A percentile compares a stretch with the other conserved stretches of the same genome.
phyloP scores from a whole-genome alignment of 2,329 filamentous ascomycete species.

The Apiospora pterosperma region DNA sequence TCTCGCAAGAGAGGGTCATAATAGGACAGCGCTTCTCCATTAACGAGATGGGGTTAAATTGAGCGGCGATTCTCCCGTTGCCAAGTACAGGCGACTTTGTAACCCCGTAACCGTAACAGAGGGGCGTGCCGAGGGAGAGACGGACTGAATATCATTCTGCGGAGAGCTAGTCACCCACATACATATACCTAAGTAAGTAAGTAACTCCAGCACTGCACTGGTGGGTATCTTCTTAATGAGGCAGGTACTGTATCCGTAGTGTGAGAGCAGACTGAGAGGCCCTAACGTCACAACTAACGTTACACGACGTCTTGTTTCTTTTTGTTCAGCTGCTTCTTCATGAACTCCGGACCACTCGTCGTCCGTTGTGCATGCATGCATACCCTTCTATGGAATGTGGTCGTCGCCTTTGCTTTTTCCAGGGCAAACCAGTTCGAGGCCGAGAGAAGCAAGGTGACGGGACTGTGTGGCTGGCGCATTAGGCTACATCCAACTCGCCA shows the following conservation, averaged over 20 bases:
- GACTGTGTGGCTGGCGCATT: neutral
- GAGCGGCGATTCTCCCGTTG: neutral
- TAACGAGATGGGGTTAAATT: neutral
- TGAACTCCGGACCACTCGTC: neutral
- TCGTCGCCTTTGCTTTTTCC: neutral
- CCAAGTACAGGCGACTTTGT: neutral
- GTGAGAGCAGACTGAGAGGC: no score
- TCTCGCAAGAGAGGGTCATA: no score
- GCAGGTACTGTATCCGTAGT: neutral
- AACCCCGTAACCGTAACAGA: neutral
- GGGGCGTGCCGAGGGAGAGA: neutral
- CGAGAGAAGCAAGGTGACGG: neutral
- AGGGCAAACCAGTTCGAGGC: neutral
- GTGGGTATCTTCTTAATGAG: neutral
- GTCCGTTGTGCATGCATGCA: no score
- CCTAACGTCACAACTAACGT: no score
- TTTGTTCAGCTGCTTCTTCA: neutral
- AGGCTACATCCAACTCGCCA: neutral
- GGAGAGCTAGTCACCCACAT: no score
- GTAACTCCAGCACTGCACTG: neutral
- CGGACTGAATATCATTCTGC: neutral
- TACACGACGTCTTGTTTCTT: neutral
- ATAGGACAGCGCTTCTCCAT: neutral
- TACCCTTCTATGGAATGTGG: neutral
- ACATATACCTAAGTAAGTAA: no score